Base-by-base conservation (phyloP, 495 filamentous ascomycete species). In the Daldinia grandis region DNA sequence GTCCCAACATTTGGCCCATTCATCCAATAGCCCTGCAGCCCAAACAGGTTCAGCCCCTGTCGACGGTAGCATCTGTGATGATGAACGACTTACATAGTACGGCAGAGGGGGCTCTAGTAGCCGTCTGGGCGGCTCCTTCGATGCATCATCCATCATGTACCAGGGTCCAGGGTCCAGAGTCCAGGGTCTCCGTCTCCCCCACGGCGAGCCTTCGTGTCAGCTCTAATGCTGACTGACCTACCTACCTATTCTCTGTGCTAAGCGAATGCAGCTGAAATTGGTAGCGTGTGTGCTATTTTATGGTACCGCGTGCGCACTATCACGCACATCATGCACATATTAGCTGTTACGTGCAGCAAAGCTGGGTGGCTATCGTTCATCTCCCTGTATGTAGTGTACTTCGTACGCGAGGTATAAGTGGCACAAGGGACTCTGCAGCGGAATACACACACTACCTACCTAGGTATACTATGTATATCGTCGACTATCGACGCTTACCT, bases 261-360 rank as follows among this genome's bases (percentile, higher is more conserved):
- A 60, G 56, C 65, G 56, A 58, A 47, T 7, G n/a, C 33, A 64
- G 64, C 60, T 64, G 63, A 47, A 58, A 21, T 24, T 47, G 3
- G 42, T 47, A 21, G 19, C 42, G 42, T 24, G 19, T 21, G n/a
- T 17, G 8, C 9, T n/a, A n/a, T n/a, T n/a, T 24, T 47, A 47
- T 21, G 42, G 42, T 47, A 21, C 19, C 17, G 42, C 21, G 64
- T 27, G 40, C 47, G 31, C 12, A 58, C 25, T 49, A 17, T 24
- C 37, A 57, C 64, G 38, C 55, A 47, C 30, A 61, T 54, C 44
- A 73, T 69, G 70, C 70, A 65, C 37, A 44, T 53, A 58, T 66
- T 62, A 65, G 61, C 61, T 65, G 57, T 73, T 62, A 58, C 65
- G 61, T 73, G 70, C 70, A 73, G 64, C 30, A 64, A 40, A n/a